phyloP scores from a whole-genome alignment of 768 basidiomycete species.

The Xerocomus spinulosus region DNA sequence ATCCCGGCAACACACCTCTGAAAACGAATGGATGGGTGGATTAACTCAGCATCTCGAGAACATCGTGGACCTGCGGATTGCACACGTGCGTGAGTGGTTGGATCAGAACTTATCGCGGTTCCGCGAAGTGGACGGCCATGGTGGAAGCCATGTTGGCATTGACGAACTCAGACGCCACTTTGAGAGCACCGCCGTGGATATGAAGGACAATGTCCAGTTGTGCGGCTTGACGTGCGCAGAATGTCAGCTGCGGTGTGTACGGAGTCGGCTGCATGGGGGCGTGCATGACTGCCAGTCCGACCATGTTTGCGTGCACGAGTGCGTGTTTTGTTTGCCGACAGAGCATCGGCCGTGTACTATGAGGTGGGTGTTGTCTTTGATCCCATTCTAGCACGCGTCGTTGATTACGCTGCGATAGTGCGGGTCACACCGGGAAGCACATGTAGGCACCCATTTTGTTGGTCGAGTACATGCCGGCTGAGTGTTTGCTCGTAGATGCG shows the following conservation, averaged over 20 bases:
- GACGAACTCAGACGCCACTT: constrained; percentile 42
- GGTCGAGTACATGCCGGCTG: accelerated
- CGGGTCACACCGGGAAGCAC: constrained; percentile 53
- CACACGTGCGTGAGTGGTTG: constrained; percentile 50
- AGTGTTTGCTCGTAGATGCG: constrained; percentile 38
- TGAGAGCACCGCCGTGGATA: constrained; percentile 39
- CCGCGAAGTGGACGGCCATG: constrained; percentile 15
- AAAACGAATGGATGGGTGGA: constrained; percentile 36
- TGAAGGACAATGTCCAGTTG: constrained; percentile 43
- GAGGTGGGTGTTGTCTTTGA: constrained; percentile 34
- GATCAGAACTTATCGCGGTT: constrained; percentile 46
- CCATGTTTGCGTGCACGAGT: constrained; percentile 43
- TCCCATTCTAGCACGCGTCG: neutral
- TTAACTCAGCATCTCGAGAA: constrained; percentile 37
- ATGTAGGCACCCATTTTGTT: constrained; percentile 34
- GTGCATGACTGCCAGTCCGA: constrained; percentile 47
- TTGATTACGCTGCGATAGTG: constrained; percentile 32
- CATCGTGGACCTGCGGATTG: constrained; percentile 40
- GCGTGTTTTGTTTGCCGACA: constrained; percentile 35
- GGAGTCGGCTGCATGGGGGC: constrained; percentile 40
- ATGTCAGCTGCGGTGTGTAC: constrained; percentile 50
- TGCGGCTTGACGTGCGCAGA: constrained; percentile 44
- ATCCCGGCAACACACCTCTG: constrained; percentile 18
- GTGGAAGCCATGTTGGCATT: constrained; percentile 36
- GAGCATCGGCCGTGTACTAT: constrained; percentile 39